A percentile compares a stretch with the other conserved stretches of the same genome.
Evolutionary conservation across 2,329 filamentous ascomycete genomes (phyloP).

Genomic region (Truncatella angustata): DNA sequence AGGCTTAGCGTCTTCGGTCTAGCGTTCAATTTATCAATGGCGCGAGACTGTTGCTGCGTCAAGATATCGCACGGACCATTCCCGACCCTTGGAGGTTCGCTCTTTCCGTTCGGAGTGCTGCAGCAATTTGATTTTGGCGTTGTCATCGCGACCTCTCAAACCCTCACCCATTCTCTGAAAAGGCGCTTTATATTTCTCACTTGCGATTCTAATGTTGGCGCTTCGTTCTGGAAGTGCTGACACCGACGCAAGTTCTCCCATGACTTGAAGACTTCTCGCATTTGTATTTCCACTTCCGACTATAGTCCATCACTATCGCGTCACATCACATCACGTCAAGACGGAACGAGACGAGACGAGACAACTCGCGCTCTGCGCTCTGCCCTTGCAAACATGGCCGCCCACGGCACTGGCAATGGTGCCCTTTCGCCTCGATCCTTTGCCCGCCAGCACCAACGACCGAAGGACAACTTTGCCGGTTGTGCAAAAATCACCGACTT

Average conservation of each 20-base stretch:
- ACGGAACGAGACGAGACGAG: no score
- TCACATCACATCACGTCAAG: background rate
- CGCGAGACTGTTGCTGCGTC: no score
- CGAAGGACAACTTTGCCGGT: constrained; percentile 67
- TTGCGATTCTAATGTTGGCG: constrained; percentile 1
- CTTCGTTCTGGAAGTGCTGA: background rate
- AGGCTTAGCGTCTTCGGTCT: no score
- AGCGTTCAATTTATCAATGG: no score
- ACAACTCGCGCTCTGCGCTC: no score
- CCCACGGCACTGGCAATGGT: constrained; percentile 18
- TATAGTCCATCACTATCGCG: background rate
- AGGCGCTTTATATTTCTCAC: background rate
- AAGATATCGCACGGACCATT: no score
- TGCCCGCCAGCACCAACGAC: constrained; percentile 54
- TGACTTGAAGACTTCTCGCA: background rate
- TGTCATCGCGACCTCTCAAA: no score
- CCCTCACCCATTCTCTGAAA: no score
- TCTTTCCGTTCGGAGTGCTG: no score
- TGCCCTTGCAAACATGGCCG: constrained; percentile 1
- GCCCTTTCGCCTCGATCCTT: constrained; percentile 54
- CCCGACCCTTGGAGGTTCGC: no score
- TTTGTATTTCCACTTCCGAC: background rate
- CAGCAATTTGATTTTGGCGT: no score
- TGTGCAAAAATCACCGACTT: constrained; percentile 83
- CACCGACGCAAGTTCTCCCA: background rate